A percentile compares a stretch with the other conserved stretches of the same genome.
Conservation (phyloP, 768 basidiomycete genomes). For the Exidia glandulosa region DNA sequence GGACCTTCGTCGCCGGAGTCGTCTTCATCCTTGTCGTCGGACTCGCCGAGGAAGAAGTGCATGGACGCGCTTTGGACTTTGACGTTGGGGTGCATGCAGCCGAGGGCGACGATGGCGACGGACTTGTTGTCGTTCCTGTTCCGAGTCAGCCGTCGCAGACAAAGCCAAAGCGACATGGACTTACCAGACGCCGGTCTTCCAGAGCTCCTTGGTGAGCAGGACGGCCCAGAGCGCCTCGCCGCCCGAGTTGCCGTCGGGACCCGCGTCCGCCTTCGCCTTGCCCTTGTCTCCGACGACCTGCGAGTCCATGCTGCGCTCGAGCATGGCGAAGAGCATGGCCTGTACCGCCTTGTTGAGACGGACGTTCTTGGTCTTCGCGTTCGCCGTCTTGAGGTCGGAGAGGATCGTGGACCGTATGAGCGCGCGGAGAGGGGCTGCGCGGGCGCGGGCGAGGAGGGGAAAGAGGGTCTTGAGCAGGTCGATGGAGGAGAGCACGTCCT, state of each 20-base stretch:
- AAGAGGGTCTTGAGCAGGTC: conserved; percentile 86
- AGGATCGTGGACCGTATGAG: conserved; percentile 91
- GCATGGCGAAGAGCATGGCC: conserved; percentile 91
- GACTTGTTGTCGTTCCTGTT: conserved; percentile 80
- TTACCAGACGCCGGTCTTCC: conserved; percentile 84
- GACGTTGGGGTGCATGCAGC: conserved; percentile 84
- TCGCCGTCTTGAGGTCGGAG: conserved; percentile 85
- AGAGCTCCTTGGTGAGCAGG: conserved; percentile 83
- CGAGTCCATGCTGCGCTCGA: conserved; percentile 81
- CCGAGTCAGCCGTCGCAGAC: background rate
- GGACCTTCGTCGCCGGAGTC: conserved; percentile 61
- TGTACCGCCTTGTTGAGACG: conserved; percentile 95
- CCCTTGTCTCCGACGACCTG: conserved; percentile 80
- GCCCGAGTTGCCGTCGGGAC: conserved; percentile 29
- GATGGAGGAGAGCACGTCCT: conserved; percentile 83
- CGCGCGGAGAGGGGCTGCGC: conserved; percentile 69
- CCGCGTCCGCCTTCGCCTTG: conserved; percentile 39
- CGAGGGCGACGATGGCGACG: conserved; percentile 82
- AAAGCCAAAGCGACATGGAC: conserved; percentile 1
- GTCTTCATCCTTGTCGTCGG: conserved; percentile 56
- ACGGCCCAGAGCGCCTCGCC: conserved; percentile 98
- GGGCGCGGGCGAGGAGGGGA: conserved; percentile 85
- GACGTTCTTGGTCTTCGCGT: conserved; percentile 80
- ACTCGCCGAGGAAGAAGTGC: conserved; percentile 89
- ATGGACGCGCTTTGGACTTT: conserved; percentile 93